Base-by-base conservation (phyloP, 176 grass and related monocot genomes). In the Oryza nivara region DNA sequence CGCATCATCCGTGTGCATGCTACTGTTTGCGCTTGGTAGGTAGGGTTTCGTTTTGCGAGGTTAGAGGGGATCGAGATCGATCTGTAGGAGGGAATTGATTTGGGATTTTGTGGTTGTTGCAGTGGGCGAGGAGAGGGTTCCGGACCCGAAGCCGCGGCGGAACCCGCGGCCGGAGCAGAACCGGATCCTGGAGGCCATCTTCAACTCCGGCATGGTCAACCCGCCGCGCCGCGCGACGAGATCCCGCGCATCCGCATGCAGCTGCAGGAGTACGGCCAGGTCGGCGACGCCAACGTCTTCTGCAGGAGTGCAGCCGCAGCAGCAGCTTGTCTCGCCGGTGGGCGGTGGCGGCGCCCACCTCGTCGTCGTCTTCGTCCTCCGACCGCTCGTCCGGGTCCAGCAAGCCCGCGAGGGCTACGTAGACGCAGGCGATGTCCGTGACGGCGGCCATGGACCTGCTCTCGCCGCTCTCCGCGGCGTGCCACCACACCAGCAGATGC, bases 201-300 rank as follows among this genome's bases (percentile, higher is more conserved):
- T 99, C 83, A 96, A 99, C 88, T 92, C 96, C 30, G 96, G 96
- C 58, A 86, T 99, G 93, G 66, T 99, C 10, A 99, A 96, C 78
- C 96, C 96, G 23, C 86, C 91, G 5, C 96, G 23, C 86, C 91
- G 5, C 91, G 95, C 44, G 95, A 97, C 76, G 95, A 97, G 95
- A 97, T 97, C 85, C 95, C 88, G 10, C 92, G 81, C 82, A 97
- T 97, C 78, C 95, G 95, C 46, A 15, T 86, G 74, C 95, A 89
- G 84, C 88, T 97, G 23, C 95, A 97, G 70, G 88, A 94, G 84
- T 97, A 86, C 68, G 95, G 92, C 28, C 95, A 86, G 47, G 92
- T 97, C 84, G 92, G 95, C 65, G 95, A 97, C 86, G 91, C 92
- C 84, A 97, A 97, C 78, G 92, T 97, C 81, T 97, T 97, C 86